phyloP scores from a whole-genome alignment of 352 stramenopile species.

The Globisporangium recalcitrans region DNA sequence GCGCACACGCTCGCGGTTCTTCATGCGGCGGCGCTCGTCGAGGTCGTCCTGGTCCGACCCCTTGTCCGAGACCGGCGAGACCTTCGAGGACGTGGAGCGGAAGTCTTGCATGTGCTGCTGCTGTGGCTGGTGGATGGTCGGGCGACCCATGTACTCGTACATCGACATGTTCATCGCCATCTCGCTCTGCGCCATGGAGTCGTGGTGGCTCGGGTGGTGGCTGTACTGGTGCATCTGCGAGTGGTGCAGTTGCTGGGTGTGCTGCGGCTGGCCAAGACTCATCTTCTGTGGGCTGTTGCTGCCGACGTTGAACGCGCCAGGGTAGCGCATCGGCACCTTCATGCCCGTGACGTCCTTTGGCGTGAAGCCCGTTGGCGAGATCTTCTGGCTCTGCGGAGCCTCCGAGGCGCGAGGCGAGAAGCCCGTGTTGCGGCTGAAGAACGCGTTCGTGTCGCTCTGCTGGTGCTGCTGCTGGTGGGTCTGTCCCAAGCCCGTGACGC shows the following conservation, averaged over 20 bases:
- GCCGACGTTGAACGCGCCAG: slow-evolving; percentile 33
- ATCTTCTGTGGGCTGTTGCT: slow-evolving; percentile 59
- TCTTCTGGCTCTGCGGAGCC: slow-evolving; percentile 51
- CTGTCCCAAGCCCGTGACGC: slow-evolving; percentile 35
- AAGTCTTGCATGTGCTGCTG: slow-evolving; percentile 20
- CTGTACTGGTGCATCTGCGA: slow-evolving; percentile 39
- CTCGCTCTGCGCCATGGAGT: slow-evolving; percentile 33
- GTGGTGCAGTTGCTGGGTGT: slow-evolving; percentile 37
- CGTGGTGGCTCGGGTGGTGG: slow-evolving; percentile 44
- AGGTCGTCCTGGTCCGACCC: slow-evolving; percentile 72
- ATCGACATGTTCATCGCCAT: slow-evolving; percentile 80
- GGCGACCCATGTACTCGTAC: slow-evolving; percentile 83
- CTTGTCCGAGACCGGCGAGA: slow-evolving; percentile 62
- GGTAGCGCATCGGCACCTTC: slow-evolving; percentile 74
- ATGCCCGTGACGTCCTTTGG: slow-evolving; percentile 70
- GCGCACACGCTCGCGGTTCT: slow-evolving; percentile 85
- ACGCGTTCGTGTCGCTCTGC: slow-evolving; percentile 36
- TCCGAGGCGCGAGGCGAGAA: slow-evolving; percentile 53
- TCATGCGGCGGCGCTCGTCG: slow-evolving; percentile 83
- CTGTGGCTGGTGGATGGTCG: slow-evolving; percentile 43
- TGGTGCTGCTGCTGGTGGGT: slow-evolving; percentile 26
- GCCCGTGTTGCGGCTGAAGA: slow-evolving; percentile 37
- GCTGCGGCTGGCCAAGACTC: slow-evolving; percentile 36
- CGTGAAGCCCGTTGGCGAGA: slow-evolving; percentile 73
- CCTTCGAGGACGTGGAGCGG: slow-evolving; percentile 26